Evolutionary conservation across 352 stramenopile genomes (phyloP), one percentile per base, ranked within the genome.

Genomic region (Paralagenidium karlingii): DNA sequence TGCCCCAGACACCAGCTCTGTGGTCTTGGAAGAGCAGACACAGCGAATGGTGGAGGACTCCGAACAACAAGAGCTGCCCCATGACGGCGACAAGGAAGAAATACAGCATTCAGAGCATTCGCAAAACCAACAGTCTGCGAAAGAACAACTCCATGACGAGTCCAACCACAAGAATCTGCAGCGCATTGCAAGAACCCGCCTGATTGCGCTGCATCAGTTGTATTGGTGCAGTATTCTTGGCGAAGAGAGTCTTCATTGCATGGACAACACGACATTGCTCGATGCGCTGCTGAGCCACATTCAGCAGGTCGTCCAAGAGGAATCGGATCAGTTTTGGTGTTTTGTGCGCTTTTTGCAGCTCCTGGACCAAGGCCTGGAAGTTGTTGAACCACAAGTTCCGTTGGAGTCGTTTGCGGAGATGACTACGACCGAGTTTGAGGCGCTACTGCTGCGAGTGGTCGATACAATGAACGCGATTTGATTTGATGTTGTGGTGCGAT

Each of bases 311-410:
- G 28, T 81, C n/a, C n/a, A n/a, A n/a, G n/a, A 50, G 10, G 51
- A 63, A 19, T 38, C 53, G 5, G 66, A 84, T 34, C 68, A 70
- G 21, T 90, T 87, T 33, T 90, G 76, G 76, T 80, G 73, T 43
- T 66, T 78, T 19, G 43, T 56, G n/a, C 54, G 63, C 18, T 49
- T 85, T 26, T 33, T 87, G 9, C 62, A 81, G 33, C 34, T 81
- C 11, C 63, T 86, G 13, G 48, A 74, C 24, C 60, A 80, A 19
- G 63, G 63, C 10, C 43, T 74, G 31, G 45, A 57, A 11, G 37
- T 78, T 3, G 49, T 82, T 18, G 67, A 80, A 5, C 53, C 67
- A 4, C 15, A 49, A 6, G 34, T 83, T 9, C 43, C 60, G 7
- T 11, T 63, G 11, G 40, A 65, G 13, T 45, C 43, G 24, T 26